Percentiles rank a stretch among this genome's conserved stretches.
Evolutionary conservation across 163 green algal genomes (phyloP).

Genomic region (Trebouxiophyceae sp.): DNA sequence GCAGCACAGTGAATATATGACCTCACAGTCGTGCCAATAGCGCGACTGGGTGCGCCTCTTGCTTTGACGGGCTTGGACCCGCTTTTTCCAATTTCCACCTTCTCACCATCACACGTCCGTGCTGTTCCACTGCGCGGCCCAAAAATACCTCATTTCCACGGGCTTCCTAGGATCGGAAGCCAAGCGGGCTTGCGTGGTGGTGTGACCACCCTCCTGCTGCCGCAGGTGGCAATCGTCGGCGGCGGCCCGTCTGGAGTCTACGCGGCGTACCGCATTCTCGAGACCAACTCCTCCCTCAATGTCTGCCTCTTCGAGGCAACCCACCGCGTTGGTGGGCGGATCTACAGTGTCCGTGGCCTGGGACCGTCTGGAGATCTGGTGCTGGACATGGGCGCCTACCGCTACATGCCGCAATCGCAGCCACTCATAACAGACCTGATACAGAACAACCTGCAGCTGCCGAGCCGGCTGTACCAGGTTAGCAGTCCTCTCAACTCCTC

Average conservation of each 20-base stretch:
- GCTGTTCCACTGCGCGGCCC: too few relatives aligned
- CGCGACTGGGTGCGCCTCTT: too few relatives aligned
- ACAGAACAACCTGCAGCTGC: slow-evolving; percentile 8
- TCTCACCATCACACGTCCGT: too few relatives aligned
- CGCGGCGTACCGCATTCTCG: not conserved
- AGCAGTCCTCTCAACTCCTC: too few relatives aligned
- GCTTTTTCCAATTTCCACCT: too few relatives aligned
- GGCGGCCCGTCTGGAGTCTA: not conserved
- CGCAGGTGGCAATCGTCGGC: not conserved
- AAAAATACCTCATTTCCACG: too few relatives aligned
- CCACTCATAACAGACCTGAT: slow-evolving; percentile 14
- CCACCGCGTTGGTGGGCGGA: not conserved
- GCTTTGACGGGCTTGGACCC: too few relatives aligned
- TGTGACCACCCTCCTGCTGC: too few relatives aligned
- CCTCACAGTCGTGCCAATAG: too few relatives aligned
- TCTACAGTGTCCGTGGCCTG: slow-evolving; percentile 8
- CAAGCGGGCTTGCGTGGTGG: too few relatives aligned
- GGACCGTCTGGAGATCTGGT: slow-evolving; percentile 6
- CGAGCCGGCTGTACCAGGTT: slow-evolving; percentile 17
- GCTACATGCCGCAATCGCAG: slow-evolving; percentile 12
- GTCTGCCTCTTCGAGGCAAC: not conserved
- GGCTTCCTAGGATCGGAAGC: too few relatives aligned
- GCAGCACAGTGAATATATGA: too few relatives aligned
- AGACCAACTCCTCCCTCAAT: not conserved
- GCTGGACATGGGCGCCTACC: slow-evolving; percentile 15